Base-by-base conservation (phyloP, 1,284 basidiomycete genomes). In the Ustilago shanxiensis region DNA sequence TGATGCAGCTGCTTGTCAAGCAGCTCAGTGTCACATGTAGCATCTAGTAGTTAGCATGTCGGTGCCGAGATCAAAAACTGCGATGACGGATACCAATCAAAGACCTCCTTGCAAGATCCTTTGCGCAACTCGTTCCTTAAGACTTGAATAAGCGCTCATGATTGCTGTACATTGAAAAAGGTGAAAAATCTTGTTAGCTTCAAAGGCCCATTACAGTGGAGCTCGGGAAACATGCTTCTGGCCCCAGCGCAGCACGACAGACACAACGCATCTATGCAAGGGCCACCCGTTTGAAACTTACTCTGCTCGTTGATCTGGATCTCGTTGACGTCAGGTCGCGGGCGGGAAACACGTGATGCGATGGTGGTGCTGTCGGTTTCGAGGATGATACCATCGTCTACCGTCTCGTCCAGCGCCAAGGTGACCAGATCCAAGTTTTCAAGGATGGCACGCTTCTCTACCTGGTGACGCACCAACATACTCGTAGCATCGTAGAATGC, bases 251-350 rank as follows among this genome's bases (percentile, higher is more conserved):
- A 22, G n/a, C 20, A 20, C 11, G 24, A 29, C 24, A 16, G 10
- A 26, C 11, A 16, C 14, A 29, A 5, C 14, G 16, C 10, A 18
- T 28, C 16, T 28, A 14, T 9, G 24, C 11, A 6, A 11, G 31
- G 31, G 5, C 31, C 11, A 6, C 5, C 11, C 31, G 11, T 33
- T 26, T 13, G 3, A 3, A 29, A 79, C 85, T 72, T 72, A 85
- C 85, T 85, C 88, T 98, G 95, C 88, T 99, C 97, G 89, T 98
- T 99, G 89, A 99, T 97, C 74, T 97, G 93, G 77, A 99, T 97
- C 83, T 98, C 95, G 45, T 93, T 93, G n/a, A 87, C 92, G 87
- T 99, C 97, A 20, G 95, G 92, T 81, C 91, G 92, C 54, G 97
- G 94, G 78, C 95, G 89, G 78, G 94, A 96, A 54, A 99, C 97